Evolutionary conservation across 179 eudicot species (phyloP).

Genomic region (Heliamphora ciliata): DNA sequence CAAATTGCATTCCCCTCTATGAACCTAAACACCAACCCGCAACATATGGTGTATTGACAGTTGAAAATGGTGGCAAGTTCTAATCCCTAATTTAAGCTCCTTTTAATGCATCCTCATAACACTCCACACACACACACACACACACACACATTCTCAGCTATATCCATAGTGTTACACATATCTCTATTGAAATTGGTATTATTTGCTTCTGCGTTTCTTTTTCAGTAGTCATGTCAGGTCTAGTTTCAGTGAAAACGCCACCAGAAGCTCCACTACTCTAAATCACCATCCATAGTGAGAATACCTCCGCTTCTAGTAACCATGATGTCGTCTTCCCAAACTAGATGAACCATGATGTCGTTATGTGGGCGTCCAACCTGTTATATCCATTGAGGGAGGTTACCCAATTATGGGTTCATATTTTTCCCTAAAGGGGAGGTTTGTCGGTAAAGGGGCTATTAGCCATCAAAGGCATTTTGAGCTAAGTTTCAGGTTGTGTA

Average conservation of each 20-base stretch:
- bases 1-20: not conserved
- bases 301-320: not conserved
- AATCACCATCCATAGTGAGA: conserved; percentile 32
- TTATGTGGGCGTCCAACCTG: no score
- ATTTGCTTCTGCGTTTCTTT: not conserved
- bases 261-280: conserved; percentile 52
- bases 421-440: no score
- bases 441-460: no score
- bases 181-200: not conserved
- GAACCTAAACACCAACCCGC: not conserved
- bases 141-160: not conserved
- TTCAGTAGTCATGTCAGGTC: conserved; percentile 52
- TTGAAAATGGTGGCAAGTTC: conserved; percentile 16
- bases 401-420: no score
- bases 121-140: not conserved
- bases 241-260: conserved; percentile 79
- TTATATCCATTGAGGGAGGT: no score
- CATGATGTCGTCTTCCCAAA: no score
- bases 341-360: no score
- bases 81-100: conserved; percentile 10
- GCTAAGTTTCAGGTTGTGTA: no score
- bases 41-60: not conserved
- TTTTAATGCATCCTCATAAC: not conserved
- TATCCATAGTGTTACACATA: not conserved
- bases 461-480: no score